Conservation (phyloP, 192 early-diverging fungal species). For the Backusella parvicylindrica region DNA sequence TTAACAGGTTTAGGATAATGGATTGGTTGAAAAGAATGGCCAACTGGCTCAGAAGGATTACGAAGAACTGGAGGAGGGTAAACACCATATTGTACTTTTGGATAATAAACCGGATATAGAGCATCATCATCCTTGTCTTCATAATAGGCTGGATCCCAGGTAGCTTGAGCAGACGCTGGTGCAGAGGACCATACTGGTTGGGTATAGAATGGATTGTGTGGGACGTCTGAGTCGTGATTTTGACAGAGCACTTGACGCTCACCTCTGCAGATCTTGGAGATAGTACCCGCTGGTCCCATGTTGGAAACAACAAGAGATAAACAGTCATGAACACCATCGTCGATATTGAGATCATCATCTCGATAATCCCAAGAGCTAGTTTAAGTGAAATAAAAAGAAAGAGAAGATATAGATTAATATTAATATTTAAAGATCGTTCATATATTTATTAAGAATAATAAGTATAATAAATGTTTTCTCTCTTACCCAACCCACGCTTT, state of each 20-base stretch:
- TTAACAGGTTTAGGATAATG: not conserved
- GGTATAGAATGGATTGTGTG: not conserved
- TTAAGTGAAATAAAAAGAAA: not conserved
- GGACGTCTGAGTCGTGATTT: not conserved
- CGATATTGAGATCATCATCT: not conserved
- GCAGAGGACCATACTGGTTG: not conserved
- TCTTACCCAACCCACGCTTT: slow-evolving; percentile 12
- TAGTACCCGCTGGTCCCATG: not conserved
- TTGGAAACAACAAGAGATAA: not conserved
- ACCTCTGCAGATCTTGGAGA: not conserved
- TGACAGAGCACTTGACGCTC: not conserved
- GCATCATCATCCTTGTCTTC: not conserved
- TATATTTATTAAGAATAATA: not conserved
- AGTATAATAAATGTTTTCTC: not conserved
- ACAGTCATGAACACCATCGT: not conserved
- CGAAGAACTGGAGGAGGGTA: not conserved
- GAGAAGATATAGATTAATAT: not conserved
- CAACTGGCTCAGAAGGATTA: not conserved
- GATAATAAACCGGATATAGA: not conserved
- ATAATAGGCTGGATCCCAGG: not conserved
- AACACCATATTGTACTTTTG: not conserved
- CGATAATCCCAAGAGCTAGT: slow-evolving; percentile 3
- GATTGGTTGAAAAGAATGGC: not conserved
- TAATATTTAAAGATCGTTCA: not conserved
- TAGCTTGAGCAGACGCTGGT: not conserved